These are phyloP conservation scores for Dryas integrifolia DNA, from an alignment of 331 rosid genomes.

Conservation along the genomic window DNA sequence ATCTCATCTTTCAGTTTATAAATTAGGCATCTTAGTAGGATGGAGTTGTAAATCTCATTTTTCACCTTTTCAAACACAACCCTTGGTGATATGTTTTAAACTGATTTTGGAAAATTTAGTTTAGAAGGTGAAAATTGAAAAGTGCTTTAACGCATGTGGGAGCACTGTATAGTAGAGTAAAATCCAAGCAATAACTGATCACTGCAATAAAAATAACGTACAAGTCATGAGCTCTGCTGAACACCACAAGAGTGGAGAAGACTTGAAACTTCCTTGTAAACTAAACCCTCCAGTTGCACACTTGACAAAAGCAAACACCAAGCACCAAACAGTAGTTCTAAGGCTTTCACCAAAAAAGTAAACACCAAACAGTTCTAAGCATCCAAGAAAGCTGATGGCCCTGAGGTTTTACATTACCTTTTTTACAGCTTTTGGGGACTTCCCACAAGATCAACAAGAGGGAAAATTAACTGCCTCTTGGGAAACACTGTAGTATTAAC, in stretches of 20 bases:
- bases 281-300: background rate
- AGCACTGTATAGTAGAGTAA: background rate
- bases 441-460: background rate
- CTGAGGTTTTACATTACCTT: background rate
- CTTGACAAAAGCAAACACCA: background rate
- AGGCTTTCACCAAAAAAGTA: background rate
- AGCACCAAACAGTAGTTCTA: background rate
- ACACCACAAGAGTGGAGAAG: background rate
- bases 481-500: slow-evolving; percentile 10
- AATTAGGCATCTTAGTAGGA: no score
- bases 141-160: background rate
- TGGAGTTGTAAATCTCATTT: no score
- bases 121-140: background rate
- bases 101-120: no score
- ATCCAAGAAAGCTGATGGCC: background rate
- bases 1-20: no score
- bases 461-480: slow-evolving; percentile 11
- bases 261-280: background rate
- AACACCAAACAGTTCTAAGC: background rate
- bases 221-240: background rate
- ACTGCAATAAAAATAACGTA: background rate
- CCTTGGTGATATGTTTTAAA: no score
- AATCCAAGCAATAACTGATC: slow-evolving; percentile 5
- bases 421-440: background rate
- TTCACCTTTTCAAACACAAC: no score